Evolutionary conservation across 1,284 basidiomycete species (phyloP).

Genomic region (Neolentinus lepideus): DNA sequence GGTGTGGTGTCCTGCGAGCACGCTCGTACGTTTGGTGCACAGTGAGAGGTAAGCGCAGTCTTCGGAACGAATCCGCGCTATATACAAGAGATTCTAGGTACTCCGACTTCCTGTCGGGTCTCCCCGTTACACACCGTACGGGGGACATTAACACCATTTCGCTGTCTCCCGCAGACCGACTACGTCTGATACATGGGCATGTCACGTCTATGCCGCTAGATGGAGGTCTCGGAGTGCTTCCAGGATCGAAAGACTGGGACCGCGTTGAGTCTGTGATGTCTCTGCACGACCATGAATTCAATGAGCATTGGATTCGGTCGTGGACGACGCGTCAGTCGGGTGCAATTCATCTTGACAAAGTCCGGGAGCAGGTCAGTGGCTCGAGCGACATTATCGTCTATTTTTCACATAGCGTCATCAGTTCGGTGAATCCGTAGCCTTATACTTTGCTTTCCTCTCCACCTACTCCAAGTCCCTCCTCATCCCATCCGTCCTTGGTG

Average conservation of each 20-base stretch:
- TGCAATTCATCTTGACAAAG: slow-evolving; percentile 48
- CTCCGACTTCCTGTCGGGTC: slow-evolving; percentile 57
- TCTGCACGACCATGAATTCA: slow-evolving; percentile 79
- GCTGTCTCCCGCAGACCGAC: slow-evolving; percentile 62
- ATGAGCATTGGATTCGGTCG: slow-evolving; percentile 62
- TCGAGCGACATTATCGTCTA: not conserved
- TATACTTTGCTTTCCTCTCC: slow-evolving; percentile 87
- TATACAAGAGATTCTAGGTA: slow-evolving; percentile 29
- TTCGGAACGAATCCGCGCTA: not conserved
- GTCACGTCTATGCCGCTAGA: slow-evolving; percentile 66
- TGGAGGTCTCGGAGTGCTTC: slow-evolving; percentile 75
- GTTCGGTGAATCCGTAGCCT: slow-evolving; percentile 85
- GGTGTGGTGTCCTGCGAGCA: slow-evolving; percentile 60
- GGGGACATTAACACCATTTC: slow-evolving; percentile 33
- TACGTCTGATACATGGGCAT: slow-evolving; percentile 75
- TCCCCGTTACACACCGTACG: slow-evolving; percentile 46
- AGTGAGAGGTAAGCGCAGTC: slow-evolving; percentile 59
- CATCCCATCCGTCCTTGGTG: slow-evolving; percentile 59
- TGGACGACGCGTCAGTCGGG: slow-evolving; percentile 60
- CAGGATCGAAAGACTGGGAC: slow-evolving; percentile 65
- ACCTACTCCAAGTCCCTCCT: slow-evolving; percentile 76
- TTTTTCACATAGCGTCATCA: slow-evolving; percentile 20
- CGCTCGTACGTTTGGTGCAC: slow-evolving; percentile 60
- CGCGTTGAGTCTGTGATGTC: slow-evolving; percentile 75
- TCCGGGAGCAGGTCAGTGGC: slow-evolving; percentile 53